Conservation (phyloP, 768 basidiomycete genomes). For the Xerocomus spinulosus region DNA sequence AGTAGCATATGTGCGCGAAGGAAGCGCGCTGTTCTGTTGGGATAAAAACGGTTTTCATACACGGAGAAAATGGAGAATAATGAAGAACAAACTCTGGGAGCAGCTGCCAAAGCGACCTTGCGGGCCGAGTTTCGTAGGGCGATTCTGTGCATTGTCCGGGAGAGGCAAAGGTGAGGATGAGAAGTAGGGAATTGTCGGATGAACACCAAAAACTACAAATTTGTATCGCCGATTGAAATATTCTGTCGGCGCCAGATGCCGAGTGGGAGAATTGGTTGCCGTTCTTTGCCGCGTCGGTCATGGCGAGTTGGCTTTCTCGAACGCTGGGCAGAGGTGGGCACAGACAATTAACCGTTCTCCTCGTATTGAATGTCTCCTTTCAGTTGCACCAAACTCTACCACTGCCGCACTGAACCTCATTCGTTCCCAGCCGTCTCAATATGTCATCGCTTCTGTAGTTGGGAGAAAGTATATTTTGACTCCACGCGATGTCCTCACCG, state of each 20-base stretch:
- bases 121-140: constrained; percentile 81
- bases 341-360: not conserved
- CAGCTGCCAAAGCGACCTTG: constrained; percentile 66
- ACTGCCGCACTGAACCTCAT: constrained; percentile 71
- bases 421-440: constrained; percentile 87
- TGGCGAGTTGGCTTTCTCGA: constrained; percentile 27
- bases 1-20: constrained; percentile 88
- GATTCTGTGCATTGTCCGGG: constrained; percentile 73
- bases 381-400: constrained; percentile 37
- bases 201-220: constrained; percentile 29
- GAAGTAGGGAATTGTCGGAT: constrained; percentile 36
- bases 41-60: constrained; percentile 5
- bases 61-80: constrained; percentile 11
- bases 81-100: constrained; percentile 49
- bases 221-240: constrained; percentile 30
- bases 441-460: constrained; percentile 84
- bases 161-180: constrained; percentile 43
- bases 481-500: constrained; percentile 87
- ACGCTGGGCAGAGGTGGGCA: constrained; percentile 21
- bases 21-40: constrained; percentile 40
- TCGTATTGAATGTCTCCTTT: constrained; percentile 14
- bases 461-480: constrained; percentile 87
- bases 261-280: not conserved
- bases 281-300: constrained; percentile 5
- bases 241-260: constrained; percentile 10